Evolutionary conservation across 2,329 filamentous ascomycete species (phyloP).

Genomic region (Helotiales sp.): DNA sequence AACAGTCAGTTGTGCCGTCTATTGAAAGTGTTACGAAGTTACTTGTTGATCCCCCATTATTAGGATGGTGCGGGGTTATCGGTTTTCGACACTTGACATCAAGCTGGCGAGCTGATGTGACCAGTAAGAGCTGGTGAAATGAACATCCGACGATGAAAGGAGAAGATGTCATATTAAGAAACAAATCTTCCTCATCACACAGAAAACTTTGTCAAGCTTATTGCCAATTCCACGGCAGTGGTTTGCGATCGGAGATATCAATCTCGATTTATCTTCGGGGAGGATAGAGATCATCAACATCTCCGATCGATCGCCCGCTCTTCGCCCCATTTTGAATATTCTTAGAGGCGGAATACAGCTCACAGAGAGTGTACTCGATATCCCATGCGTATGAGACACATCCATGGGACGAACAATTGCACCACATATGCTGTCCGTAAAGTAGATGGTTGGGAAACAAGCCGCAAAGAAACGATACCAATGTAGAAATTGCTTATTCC

Average conservation of each 20-base stretch:
- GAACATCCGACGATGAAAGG: background rate
- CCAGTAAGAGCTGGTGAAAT: background rate
- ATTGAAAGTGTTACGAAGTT: background rate
- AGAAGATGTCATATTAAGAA: background rate
- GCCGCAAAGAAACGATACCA: too few species aligned
- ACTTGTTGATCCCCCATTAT: background rate
- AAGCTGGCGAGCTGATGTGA: background rate
- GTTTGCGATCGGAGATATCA: background rate
- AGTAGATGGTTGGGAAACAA: too few species aligned
- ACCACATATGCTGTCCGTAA: too few species aligned
- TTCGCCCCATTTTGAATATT: too few species aligned
- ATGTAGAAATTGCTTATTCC: too few species aligned
- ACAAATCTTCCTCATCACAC: too few species aligned
- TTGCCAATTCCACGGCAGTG: background rate
- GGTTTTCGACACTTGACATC: background rate
- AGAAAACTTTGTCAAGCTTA: background rate
- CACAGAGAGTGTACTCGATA: too few species aligned
- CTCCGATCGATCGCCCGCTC: too few species aligned
- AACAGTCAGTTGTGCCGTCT: background rate
- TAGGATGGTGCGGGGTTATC: background rate
- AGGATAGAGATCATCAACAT: background rate
- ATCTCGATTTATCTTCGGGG: background rate
- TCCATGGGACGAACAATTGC: too few species aligned
- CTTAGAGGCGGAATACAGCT: too few species aligned
- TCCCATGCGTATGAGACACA: too few species aligned